A percentile compares a stretch with the other conserved stretches of the same genome.
phyloP scores from a whole-genome alignment of 169 alveolate species.

The Plasmodium billcollinsi region DNA sequence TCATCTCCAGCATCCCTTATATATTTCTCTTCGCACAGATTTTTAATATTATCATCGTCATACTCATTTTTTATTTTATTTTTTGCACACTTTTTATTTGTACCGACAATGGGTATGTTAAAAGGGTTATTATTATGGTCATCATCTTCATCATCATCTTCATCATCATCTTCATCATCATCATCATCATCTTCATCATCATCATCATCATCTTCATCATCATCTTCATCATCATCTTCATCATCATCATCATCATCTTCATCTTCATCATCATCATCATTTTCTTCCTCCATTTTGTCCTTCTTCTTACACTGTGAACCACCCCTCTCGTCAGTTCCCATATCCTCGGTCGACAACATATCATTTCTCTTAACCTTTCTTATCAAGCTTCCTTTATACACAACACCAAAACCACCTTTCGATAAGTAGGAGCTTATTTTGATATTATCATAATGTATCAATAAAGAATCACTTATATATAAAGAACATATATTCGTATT shows the following conservation, averaged over 20 bases:
- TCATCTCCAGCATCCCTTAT: not conserved
- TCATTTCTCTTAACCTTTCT: conserved; percentile 30
- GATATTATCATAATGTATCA: conserved; percentile 47
- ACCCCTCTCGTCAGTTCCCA: not conserved
- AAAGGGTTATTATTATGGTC: not conserved
- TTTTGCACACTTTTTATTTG: too few species aligned
- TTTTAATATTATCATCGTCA: not conserved
- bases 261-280: not conserved
- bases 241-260: not conserved
- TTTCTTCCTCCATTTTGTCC: not conserved
- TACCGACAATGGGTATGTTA: too few species aligned
- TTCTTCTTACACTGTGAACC: not conserved
- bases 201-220: not conserved
- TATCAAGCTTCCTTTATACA: conserved; percentile 33
- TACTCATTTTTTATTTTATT: not conserved
- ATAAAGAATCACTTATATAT: conserved; percentile 24
- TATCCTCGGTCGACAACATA: not conserved
- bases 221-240: not conserved
- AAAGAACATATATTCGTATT: conserved; percentile 52
- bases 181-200: not conserved
- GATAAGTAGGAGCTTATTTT: conserved; percentile 53
- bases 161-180: not conserved
- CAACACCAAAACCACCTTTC: conserved; percentile 71
- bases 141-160: not conserved
- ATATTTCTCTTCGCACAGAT: not conserved